Evolutionary conservation across 345 rosid genomes (phyloP), one percentile per base, ranked within the genome.

Genomic region (Arabidopsis suecica): DNA sequence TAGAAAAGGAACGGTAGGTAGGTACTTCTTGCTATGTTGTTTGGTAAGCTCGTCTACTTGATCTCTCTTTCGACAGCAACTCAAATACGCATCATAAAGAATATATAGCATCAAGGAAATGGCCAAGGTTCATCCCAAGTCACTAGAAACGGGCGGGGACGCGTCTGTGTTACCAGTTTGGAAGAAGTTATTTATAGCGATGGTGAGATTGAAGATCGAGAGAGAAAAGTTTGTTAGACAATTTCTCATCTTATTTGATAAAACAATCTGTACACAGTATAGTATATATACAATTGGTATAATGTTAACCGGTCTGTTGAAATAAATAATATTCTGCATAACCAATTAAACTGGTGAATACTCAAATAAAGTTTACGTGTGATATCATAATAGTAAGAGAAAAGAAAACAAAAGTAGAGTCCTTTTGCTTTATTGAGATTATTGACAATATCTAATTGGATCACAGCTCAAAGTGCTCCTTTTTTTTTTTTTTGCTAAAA

Each of bases 61-160:
- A 33, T 57, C 25, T 58, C 28, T 34, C 42, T 16, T 57, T 58
- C 3, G 5, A 58, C 62, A 9, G 14, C 11, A 32, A 32, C 61
- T 60, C 25, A 49, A 18, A 49, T 28, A 49, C 23, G 18, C 53
- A 20, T 49, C 8, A 20, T 8, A 49, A 16, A 49, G 1, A 20
- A 18, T 49, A 44, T 44, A 44, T 44, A 14, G 40, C 25, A 37
- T 44, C 48, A 41, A 8, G 14, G 78, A 58, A 65, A 91, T 91
- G 97, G 77, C 85, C 13, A 91, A 82, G 78, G 89, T 91, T 6
- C 73, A 88, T 67, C 97, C 95, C 10, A 73, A 73, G 55, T 56
- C 38, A 16, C 56, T 20, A 6, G 37, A 45, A 32, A 42, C 44
- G 4, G 40, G 3, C 58, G 32, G 56, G 3, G 63, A 44, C 30